Percentiles rank a stretch among this genome's conserved stretches.
phyloP scores from a whole-genome alignment of 1,284 basidiomycete genomes.

The Marasmius sp. region DNA sequence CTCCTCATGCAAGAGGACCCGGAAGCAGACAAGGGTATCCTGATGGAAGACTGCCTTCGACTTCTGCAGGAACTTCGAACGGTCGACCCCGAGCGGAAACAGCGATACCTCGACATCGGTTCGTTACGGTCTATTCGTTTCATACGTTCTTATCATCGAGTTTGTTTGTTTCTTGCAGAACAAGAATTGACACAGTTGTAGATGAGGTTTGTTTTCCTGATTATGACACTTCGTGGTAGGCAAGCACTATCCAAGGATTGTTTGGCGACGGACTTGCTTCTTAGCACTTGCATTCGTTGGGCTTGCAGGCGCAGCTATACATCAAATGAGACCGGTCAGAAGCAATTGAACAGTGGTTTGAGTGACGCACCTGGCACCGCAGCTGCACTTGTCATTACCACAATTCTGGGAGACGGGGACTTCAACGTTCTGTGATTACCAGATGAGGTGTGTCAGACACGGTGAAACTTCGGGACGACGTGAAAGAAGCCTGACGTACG shows the following conservation, averaged over 20 bases:
- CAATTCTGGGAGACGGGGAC: slow-evolving; percentile 47
- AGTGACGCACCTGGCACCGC: slow-evolving; percentile 45
- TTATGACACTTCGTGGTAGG: no score
- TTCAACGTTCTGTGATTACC: slow-evolving; percentile 32
- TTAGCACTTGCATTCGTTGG: slow-evolving; percentile 65
- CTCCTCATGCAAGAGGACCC: slow-evolving; percentile 50
- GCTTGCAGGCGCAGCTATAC: slow-evolving; percentile 54
- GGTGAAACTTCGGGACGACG: no score
- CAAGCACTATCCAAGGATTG: not conserved
- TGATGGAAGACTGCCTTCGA: slow-evolving; percentile 49
- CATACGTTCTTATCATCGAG: not conserved
- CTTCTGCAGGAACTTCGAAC: slow-evolving; percentile 53
- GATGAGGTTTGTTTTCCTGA: no score
- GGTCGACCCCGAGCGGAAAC: slow-evolving; percentile 59
- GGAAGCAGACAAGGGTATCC: slow-evolving; percentile 31
- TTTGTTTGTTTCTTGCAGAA: not conserved
- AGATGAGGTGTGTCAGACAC: no score
- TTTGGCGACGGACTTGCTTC: not conserved
- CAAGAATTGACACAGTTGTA: not conserved
- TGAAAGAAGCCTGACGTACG: no score
- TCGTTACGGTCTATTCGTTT: slow-evolving; percentile 20
- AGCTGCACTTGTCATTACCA: slow-evolving; percentile 48
- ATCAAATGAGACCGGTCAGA: slow-evolving; percentile 6
- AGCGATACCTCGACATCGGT: slow-evolving; percentile 68
- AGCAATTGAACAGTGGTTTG: not conserved